Base-by-base conservation (phyloP, 306 rosid genomes). In the Trifolium repens region DNA sequence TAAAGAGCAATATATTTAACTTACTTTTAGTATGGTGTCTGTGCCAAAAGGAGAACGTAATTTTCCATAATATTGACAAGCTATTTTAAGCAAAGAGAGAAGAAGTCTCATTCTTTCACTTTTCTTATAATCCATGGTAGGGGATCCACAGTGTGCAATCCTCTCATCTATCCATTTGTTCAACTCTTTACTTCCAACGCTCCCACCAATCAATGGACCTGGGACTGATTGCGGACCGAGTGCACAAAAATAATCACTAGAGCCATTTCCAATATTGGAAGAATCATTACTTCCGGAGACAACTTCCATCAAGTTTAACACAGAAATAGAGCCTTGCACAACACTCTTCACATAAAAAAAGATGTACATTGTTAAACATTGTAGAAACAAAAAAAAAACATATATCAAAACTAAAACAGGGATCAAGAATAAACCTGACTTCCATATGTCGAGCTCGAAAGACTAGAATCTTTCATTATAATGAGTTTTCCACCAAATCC, bases 401-500 rank as follows among this genome's bases (percentile, higher is more conserved):
- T 54, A n/a, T 2, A 75, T 79, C 26, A n/a, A 63, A 69, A 78
- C 35, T 27, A 54, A 59, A 47, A 52, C 70, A 62, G 69, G 80
- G 70, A 65, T 78, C 52, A 34, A 61, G 74, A 73, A 55, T 87
- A 68, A 84, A 93, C 96, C 98, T 89, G 94, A 80, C 81, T 87
- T 71, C 84, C 94, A 55, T 79, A 84, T 9, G 87, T 62, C 44
- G 89, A 84, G 85, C 83, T 77, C 57, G 67, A 64, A 42, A 75
- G 60, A 79, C 85, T 77, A 58, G 72, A 79, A 73, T 83, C 90
- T 73, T 90, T 93, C 96, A 87, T 84, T 59, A 93, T 85, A 24
- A 93, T 66, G 82, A 93, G 94, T 79, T 93, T 93, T 70, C 98
- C 98, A 19, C 98, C 98, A 80, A 93, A 93, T 24, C 98, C 98